Conservation (phyloP, 371 early-diverging fungal genomes). For the Globomyces sp. region DNA sequence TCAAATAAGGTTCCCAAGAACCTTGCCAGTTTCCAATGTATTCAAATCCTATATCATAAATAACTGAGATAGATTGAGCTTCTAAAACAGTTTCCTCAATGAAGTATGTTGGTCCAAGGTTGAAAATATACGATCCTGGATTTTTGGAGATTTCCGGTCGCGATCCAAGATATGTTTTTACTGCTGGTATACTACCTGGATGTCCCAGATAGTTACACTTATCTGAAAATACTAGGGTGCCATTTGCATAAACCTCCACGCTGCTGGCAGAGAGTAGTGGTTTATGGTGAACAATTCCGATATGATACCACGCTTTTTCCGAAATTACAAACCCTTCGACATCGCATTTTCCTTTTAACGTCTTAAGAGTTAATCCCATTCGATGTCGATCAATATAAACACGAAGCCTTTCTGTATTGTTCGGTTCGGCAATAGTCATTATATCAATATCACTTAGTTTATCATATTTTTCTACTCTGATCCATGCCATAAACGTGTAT, state of each 20-base stretch:
- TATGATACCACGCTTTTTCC: conserved; percentile 68
- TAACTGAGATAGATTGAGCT: conserved; percentile 55
- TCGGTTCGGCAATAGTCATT: conserved; percentile 54
- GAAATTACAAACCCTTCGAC: conserved; percentile 58
- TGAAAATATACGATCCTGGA: conserved; percentile 51
- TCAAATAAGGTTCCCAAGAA: conserved; percentile 56
- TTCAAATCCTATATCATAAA: conserved; percentile 64
- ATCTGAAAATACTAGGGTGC: conserved; percentile 54
- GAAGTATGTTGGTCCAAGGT: conserved; percentile 67
- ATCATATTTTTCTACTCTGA: conserved; percentile 64
- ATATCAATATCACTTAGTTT: conserved; percentile 46
- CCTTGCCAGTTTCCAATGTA: conserved; percentile 69
- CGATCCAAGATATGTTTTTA: conserved; percentile 18
- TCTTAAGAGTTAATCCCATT: conserved; percentile 46
- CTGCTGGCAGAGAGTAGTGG: conserved; percentile 57
- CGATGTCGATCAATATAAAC: conserved; percentile 54
- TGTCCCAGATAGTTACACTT: conserved; percentile 61
- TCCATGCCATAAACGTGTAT: conserved; percentile 66
- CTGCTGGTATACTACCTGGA: conserved; percentile 42
- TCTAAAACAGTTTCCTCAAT: conserved; percentile 55
- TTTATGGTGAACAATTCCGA: conserved; percentile 66
- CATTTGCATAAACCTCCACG: conserved; percentile 65
- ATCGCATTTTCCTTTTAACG: conserved; percentile 48
- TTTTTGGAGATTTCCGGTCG: conserved; percentile 29
- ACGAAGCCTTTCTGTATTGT: conserved; percentile 39